phyloP scores from a whole-genome alignment of 2,329 filamentous ascomycete species.

The Aspergillus neotritici region DNA sequence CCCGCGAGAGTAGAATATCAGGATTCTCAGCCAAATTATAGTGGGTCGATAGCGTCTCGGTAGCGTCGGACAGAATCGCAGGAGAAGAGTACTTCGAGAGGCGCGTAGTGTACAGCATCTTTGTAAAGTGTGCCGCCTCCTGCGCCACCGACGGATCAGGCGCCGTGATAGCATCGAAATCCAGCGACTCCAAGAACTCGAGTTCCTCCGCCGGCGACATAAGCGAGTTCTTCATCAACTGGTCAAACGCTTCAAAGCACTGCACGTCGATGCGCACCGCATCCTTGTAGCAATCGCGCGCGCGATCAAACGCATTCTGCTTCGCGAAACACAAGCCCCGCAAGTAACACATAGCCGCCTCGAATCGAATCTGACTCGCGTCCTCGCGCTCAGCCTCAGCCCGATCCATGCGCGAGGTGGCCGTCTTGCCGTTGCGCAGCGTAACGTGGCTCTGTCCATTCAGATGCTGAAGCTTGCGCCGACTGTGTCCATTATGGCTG shows the following conservation, averaged over 20 bases:
- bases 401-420: constrained; percentile 48
- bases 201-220: constrained; percentile 87
- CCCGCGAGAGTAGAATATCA: constrained; percentile 82
- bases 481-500: constrained; percentile 57
- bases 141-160: constrained; percentile 64
- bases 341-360: constrained; percentile 96
- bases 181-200: constrained; percentile 77
- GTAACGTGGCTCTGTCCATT: constrained; percentile 50
- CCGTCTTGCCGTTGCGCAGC: constrained; percentile 42
- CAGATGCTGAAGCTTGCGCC: constrained; percentile 66
- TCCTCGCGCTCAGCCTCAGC: constrained; percentile 64
- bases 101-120: constrained; percentile 91
- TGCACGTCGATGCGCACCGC: constrained; percentile 95
- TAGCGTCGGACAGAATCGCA: constrained; percentile 72
- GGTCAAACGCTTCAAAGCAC: constrained; percentile 96
- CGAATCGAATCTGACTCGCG: constrained; percentile 70
- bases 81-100: constrained; percentile 93
- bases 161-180: constrained; percentile 77
- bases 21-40: constrained; percentile 83
- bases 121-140: constrained; percentile 88
- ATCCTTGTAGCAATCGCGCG: constrained; percentile 97
- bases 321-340: constrained; percentile 92
- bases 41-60: constrained; percentile 86
- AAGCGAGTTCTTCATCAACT: constrained; percentile 93
- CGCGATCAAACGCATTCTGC: constrained; percentile 93